A percentile compares a stretch with the other conserved stretches of the same genome.
These are phyloP conservation scores for Dillenia turbinata DNA, from an alignment of 164 flowering plant genomes.

Conservation along the genomic window DNA sequence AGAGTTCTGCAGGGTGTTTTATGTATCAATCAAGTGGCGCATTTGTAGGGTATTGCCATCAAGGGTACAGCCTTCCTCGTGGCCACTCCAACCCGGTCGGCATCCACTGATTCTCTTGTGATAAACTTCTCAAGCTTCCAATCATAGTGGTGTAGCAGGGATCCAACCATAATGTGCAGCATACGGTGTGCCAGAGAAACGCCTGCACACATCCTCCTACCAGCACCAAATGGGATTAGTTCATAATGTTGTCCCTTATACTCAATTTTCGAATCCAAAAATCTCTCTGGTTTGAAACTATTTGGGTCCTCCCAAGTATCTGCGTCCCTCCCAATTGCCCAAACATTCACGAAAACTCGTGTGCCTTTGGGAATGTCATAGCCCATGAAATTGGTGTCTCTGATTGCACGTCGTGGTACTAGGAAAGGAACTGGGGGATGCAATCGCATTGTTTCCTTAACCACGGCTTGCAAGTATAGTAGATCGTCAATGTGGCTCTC, in stretches of 20 bases:
- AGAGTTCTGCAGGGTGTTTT: too few species aligned
- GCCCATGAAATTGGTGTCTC: constrained; percentile 23
- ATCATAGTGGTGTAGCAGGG: constrained; percentile 13
- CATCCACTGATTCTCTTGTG: not conserved
- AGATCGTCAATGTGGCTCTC: constrained; percentile 42
- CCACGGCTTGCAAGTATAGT: constrained; percentile 43
- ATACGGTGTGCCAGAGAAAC: constrained; percentile 9
- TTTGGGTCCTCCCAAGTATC: constrained; percentile 37
- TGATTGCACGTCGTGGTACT: constrained; percentile 46
- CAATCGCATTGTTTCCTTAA: constrained; percentile 49
- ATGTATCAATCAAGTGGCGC: too few species aligned
- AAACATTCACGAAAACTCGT: constrained; percentile 43
- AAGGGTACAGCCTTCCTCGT: constrained; percentile 4
- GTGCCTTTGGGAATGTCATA: constrained; percentile 38
- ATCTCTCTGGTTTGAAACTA: constrained; percentile 46
- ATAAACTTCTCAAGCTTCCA: constrained; percentile 2
- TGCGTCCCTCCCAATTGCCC: constrained; percentile 55
- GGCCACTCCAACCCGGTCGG: not conserved
- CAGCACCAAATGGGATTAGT: constrained; percentile 44
- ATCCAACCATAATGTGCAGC: constrained; percentile 3
- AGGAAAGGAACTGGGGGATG: constrained; percentile 54
- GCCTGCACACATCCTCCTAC: constrained; percentile 35
- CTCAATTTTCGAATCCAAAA: constrained; percentile 27
- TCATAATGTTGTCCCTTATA: constrained; percentile 37
- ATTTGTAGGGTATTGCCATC: constrained; percentile 8